phyloP scores from a whole-genome alignment of 1,284 basidiomycete genomes.

The Earliella scabrosa region DNA sequence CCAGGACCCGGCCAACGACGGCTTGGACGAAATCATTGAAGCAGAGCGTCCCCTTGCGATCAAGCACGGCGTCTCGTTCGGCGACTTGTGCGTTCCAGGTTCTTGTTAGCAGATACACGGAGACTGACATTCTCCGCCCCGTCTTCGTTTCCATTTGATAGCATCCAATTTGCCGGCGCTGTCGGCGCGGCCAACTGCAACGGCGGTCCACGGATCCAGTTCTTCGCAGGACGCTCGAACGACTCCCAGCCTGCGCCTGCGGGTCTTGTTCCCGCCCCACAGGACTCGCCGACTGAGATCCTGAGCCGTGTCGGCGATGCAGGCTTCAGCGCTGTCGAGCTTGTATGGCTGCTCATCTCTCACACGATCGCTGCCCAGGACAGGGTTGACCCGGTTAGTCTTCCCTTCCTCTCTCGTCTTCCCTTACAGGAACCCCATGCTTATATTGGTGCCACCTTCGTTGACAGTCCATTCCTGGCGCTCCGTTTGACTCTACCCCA shows the following conservation, averaged over 20 bases:
- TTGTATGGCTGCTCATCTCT: constrained; percentile 35
- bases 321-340: constrained; percentile 33
- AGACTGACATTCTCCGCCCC: not conserved
- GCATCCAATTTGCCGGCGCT: constrained; percentile 37
- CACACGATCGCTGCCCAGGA: constrained; percentile 34
- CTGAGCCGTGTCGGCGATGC: constrained; percentile 34
- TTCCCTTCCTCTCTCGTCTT: not conserved
- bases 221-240: constrained; percentile 31
- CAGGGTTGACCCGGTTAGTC: constrained; percentile 28
- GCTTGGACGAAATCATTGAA: constrained; percentile 36
- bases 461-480: constrained; percentile 17
- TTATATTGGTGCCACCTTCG: not conserved
- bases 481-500: constrained; percentile 39
- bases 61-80: constrained; percentile 34
- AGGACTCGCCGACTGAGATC: constrained; percentile 32
- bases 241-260: constrained; percentile 32
- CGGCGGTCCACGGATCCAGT: constrained; percentile 33
- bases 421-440: not conserved
- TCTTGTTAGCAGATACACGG: constrained; percentile 1
- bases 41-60: constrained; percentile 31
- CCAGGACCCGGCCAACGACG: constrained; percentile 30
- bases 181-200: constrained; percentile 36
- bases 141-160: constrained; percentile 4
- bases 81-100: constrained; percentile 30
- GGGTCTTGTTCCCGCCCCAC: constrained; percentile 31